phyloP scores from a whole-genome alignment of 163 green algal species.

The Scenedesmus sp. region DNA sequence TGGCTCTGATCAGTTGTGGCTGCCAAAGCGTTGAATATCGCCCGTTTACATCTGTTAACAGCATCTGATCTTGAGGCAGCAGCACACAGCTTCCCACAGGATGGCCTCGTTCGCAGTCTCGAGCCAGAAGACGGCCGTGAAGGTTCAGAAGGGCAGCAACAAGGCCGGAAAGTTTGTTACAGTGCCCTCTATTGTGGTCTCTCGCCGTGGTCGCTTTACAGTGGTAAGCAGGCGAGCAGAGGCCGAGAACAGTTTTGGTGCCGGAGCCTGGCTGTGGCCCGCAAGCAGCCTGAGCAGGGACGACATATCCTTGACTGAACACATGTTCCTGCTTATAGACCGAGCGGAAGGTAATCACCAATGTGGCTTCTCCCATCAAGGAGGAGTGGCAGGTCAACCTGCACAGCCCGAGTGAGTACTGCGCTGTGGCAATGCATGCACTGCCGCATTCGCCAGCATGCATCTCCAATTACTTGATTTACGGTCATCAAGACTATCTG shows the following conservation, averaged over 20 bases:
- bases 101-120: conserved; percentile 39
- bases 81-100: background rate
- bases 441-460: background rate
- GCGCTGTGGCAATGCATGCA: background rate
- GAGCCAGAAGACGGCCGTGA: conserved; percentile 39
- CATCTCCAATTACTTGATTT: background rate
- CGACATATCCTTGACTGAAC: background rate
- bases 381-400: conserved; percentile 64
- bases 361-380: conserved; percentile 63
- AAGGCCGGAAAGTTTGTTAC: conserved; percentile 33
- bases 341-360: conserved; percentile 51
- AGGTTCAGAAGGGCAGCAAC: conserved; percentile 24
- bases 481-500: background rate
- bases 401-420: conserved; percentile 56
- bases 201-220: conserved; percentile 41
- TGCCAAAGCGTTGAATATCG: background rate
- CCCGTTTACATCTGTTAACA: background rate
- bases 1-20: background rate
- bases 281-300: background rate
- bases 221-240: conserved; percentile 29
- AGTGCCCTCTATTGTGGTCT: background rate
- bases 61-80: background rate
- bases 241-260: background rate
- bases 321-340: background rate
- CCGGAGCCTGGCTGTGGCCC: background rate